A percentile compares a stretch with the other conserved stretches of the same genome.
phyloP scores from a whole-genome alignment of 2,329 filamentous ascomycete species.

The Beauveria sp. region DNA sequence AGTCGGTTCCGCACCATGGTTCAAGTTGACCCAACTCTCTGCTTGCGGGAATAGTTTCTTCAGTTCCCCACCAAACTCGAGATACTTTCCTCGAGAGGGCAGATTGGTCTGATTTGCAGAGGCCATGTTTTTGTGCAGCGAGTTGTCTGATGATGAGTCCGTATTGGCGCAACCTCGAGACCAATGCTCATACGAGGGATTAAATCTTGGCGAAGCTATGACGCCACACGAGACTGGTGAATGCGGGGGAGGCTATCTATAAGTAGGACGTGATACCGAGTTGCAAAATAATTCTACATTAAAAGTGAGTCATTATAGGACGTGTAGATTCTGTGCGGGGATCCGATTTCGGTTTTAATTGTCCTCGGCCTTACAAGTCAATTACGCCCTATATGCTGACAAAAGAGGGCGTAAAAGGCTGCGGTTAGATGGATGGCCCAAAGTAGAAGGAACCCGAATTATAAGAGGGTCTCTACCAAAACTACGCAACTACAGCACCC shows the following conservation, averaged over 20 bases:
- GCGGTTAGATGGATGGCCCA: not conserved
- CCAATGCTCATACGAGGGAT: not conserved
- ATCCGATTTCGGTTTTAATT: not conserved
- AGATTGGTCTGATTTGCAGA: not conserved
- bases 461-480: not conserved
- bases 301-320: not conserved
- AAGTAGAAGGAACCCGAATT: not conserved
- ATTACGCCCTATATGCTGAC: not conserved
- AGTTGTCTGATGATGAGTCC: not conserved
- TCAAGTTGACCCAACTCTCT: slow-evolving; percentile 6
- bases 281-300: not conserved
- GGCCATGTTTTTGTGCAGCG: not conserved
- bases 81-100: not conserved
- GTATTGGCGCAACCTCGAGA: not conserved
- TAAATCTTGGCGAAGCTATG: not conserved
- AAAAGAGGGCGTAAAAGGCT: not conserved
- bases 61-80: slow-evolving; percentile 9
- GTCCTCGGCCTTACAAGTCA: not conserved
- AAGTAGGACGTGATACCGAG: not conserved
- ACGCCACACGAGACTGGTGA: too few relatives aligned
- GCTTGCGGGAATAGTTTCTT: slow-evolving; percentile 4
- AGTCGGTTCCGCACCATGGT: slow-evolving; percentile 6
- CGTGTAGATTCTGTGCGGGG: not conserved
- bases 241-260: not conserved
- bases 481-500: too few relatives aligned